Evolutionary conservation across 345 rosid genomes (phyloP).

Genomic region (Rhodamnia rubescens): DNA sequence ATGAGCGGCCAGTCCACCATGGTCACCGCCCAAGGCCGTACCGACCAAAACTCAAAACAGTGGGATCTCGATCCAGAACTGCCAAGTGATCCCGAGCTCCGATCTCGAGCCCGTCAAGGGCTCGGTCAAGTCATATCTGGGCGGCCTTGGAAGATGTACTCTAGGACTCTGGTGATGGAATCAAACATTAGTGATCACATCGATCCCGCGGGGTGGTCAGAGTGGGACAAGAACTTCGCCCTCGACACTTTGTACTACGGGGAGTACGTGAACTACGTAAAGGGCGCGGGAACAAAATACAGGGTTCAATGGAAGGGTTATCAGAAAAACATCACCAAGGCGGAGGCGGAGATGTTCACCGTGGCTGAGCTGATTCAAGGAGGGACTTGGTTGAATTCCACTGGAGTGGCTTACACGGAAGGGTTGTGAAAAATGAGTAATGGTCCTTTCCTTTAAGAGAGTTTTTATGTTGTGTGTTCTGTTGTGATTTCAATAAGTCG

Average conservation of each 20-base stretch:
- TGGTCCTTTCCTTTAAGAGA: not conserved
- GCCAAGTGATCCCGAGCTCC: conserved; percentile 26
- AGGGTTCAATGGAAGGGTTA: conserved; percentile 66
- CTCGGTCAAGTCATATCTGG: conserved; percentile 36
- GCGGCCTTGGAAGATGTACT: conserved; percentile 84
- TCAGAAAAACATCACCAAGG: not conserved
- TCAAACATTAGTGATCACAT: conserved; percentile 48
- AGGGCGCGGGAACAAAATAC: conserved; percentile 49
- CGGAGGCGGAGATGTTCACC: not conserved
- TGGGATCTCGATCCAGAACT: not conserved
- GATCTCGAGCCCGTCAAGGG: conserved; percentile 2
- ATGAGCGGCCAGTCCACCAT: conserved; percentile 11
- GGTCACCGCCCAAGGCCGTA: not conserved
- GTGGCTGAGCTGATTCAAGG: not conserved
- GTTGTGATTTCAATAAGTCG: not conserved
- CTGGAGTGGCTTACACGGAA: conserved; percentile 22
- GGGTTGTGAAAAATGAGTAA: conserved; percentile 19
- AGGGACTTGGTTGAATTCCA: not conserved
- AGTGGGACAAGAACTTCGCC: conserved; percentile 34
- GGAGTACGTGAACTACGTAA: conserved; percentile 61
- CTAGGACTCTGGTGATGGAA: conserved; percentile 62
- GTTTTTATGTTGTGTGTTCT: not conserved
- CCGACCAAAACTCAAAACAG: not conserved
- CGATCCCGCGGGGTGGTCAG: conserved; percentile 85
- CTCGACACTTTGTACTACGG: conserved; percentile 64